Conservation (phyloP, 1,284 basidiomycete species). For the Mycosarcoma maydis region DNA sequence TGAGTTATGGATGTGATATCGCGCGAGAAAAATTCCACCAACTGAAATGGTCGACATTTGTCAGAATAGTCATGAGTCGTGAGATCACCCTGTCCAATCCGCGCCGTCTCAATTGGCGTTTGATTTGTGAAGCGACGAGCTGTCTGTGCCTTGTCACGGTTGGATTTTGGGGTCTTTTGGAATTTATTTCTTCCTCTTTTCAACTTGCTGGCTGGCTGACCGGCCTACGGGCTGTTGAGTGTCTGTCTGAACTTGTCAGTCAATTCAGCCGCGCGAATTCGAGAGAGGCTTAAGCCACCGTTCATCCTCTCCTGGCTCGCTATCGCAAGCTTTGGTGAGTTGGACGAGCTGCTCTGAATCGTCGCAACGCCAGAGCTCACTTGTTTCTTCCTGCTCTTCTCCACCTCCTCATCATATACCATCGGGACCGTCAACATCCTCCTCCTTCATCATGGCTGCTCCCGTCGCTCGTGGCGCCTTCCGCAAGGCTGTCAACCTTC, state of each 20-base stretch:
- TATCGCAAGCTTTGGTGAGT: constrained; percentile 5
- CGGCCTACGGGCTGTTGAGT: too few species aligned
- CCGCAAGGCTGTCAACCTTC: constrained; percentile 76
- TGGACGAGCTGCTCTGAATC: constrained; percentile 4
- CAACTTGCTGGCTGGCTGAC: neutral
- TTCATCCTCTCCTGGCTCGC: too few species aligned
- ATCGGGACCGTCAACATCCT: constrained; percentile 23
- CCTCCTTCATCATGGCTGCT: constrained; percentile 47
- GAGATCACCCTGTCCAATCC: constrained; percentile 30
- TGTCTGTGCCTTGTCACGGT: neutral
- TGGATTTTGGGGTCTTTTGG: constrained; percentile 5
- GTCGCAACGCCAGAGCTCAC: constrained; percentile 7
- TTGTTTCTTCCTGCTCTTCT: constrained; percentile 1
- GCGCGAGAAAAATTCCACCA: constrained; percentile 10
- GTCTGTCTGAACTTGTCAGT: too few species aligned
- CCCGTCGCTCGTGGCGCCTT: constrained; percentile 56
- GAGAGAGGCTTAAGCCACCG: too few species aligned
- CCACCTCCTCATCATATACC: constrained; percentile 28
- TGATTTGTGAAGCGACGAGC: too few species aligned
- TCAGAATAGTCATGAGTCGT: constrained; percentile 8
- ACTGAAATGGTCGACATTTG: constrained; percentile 21
- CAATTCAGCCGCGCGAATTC: too few species aligned
- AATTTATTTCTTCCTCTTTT: too few species aligned
- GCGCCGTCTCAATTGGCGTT: constrained; percentile 24
- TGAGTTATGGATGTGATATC: too few species aligned